These are phyloP conservation scores for Asterochloris erici DNA, from an alignment of 139 green algal genomes.

Conservation along the genomic window DNA sequence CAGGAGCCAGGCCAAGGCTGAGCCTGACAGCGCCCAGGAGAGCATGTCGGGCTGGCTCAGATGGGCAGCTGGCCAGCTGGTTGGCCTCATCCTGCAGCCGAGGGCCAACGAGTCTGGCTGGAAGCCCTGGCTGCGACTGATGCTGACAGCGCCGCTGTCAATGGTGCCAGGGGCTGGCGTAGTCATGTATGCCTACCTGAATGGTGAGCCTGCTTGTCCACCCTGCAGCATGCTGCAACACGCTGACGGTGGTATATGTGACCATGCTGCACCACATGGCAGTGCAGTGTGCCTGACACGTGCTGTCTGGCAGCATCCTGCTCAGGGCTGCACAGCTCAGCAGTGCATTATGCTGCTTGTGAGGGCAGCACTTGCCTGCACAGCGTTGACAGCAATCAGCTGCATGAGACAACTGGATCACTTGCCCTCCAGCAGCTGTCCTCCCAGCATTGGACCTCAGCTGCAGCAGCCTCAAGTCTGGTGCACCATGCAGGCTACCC, in stretches of 20 bases:
- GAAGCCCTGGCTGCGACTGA: slow-evolving; percentile 8
- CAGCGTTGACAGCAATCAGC: too few relatives aligned
- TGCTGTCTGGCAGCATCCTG: too few relatives aligned
- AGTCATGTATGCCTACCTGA: slow-evolving; percentile 6
- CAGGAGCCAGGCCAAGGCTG: neutral
- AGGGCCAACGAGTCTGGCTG: neutral
- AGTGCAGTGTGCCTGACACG: too few relatives aligned
- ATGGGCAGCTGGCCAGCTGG: neutral
- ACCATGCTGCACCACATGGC: too few relatives aligned
- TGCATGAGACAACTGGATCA: too few relatives aligned
- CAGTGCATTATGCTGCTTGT: neutral
- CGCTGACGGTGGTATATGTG: too few relatives aligned
- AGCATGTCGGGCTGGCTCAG: neutral
- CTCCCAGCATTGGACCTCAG: too few relatives aligned
- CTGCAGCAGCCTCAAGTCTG: too few relatives aligned
- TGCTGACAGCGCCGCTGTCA: neutral
- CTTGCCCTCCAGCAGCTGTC: too few relatives aligned
- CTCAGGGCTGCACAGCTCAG: too few relatives aligned
- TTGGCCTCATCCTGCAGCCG: neutral
- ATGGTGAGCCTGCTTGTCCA: neutral
- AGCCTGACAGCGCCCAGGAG: neutral
- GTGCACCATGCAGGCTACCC: too few relatives aligned
- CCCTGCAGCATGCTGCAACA: too few relatives aligned
- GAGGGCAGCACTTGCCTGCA: neutral
- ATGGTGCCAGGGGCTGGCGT: neutral